phyloP scores from a whole-genome alignment of 371 early-diverging fungal genomes.

The Lichtheimia corymbifera region DNA sequence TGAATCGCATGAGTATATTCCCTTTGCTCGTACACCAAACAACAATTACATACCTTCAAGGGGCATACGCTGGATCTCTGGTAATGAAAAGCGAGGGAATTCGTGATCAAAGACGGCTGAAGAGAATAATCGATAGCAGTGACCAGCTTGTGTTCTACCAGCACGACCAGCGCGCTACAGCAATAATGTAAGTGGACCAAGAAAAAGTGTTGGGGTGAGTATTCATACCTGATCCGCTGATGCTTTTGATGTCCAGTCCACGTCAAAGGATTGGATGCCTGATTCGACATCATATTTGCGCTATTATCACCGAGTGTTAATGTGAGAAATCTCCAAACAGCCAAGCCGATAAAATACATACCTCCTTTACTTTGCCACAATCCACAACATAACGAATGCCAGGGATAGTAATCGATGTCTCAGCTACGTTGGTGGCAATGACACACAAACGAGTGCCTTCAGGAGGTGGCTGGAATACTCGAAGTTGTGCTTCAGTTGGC shows the following conservation, averaged over 20 bases:
- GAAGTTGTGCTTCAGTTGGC: conserved; percentile 86
- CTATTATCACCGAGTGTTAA: conserved; percentile 12
- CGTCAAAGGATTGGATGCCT: conserved; percentile 85
- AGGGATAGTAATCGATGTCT: conserved; percentile 98
- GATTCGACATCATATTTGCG: conserved; percentile 79
- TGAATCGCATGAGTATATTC: neutral
- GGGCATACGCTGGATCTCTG: conserved; percentile 95
- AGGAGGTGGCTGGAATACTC: conserved; percentile 88
- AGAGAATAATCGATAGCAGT: conserved; percentile 97
- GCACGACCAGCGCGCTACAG: conserved; percentile 97
- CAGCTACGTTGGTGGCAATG: conserved; percentile 99
- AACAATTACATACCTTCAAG: conserved; percentile 68
- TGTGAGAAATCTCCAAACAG: neutral
- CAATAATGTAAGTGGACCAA: neutral
- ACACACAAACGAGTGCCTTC: conserved; percentile 92
- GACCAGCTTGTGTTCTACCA: conserved; percentile 96
- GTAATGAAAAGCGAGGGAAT: conserved; percentile 85
- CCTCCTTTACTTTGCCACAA: conserved; percentile 92
- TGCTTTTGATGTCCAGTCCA: conserved; percentile 94
- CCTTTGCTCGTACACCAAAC: neutral
- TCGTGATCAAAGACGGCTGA: conserved; percentile 92
- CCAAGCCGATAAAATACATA: conserved; percentile 7
- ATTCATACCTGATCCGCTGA: conserved; percentile 73
- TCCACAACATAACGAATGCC: conserved; percentile 98
- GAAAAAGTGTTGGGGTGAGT: neutral